Percentiles rank a stretch among this genome's conserved stretches.
phyloP scores from a whole-genome alignment of 164 flowering plant species.

The Chimonanthus praecox region DNA sequence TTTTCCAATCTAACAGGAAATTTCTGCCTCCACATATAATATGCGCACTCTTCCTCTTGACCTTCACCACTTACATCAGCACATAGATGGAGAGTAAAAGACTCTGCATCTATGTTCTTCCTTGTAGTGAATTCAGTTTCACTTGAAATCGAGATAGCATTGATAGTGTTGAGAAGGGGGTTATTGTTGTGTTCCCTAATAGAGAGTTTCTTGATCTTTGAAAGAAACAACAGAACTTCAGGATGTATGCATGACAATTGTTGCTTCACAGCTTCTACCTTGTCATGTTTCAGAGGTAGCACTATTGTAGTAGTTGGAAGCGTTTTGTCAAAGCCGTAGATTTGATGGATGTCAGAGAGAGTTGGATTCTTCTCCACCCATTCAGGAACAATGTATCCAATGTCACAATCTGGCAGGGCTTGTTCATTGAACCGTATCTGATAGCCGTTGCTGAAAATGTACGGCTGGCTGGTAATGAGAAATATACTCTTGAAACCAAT shows the following conservation, averaged over 20 bases:
- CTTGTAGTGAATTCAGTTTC: constrained; percentile 37
- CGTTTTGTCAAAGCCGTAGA: constrained; percentile 30
- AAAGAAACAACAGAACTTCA: constrained; percentile 53
- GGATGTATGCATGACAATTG: constrained; percentile 61
- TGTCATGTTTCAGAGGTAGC: constrained; percentile 57
- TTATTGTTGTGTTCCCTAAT: constrained; percentile 39
- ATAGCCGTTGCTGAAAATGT: constrained; percentile 68
- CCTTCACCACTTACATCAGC: constrained; percentile 28
- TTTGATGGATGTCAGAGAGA: constrained; percentile 27
- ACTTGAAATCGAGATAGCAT: constrained; percentile 43
- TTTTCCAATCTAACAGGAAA: constrained; percentile 46
- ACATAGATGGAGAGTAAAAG: constrained; percentile 45
- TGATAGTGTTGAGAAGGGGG: constrained; percentile 34
- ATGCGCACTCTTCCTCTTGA: constrained; percentile 28
- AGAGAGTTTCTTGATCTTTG: constrained; percentile 53
- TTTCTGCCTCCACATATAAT: constrained; percentile 62
- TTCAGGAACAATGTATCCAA: constrained; percentile 66
- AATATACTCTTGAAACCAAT: constrained; percentile 81
- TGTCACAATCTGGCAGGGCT: constrained; percentile 38
- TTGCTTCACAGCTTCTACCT: constrained; percentile 48
- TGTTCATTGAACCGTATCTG: constrained; percentile 51
- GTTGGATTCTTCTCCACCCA: constrained; percentile 61
- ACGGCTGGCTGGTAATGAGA: constrained; percentile 50
- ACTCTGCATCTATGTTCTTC: constrained; percentile 62
- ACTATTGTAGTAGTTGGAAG: constrained; percentile 52